Percentiles rank a stretch among this genome's conserved stretches.
Evolutionary conservation across 2,329 filamentous ascomycete species (phyloP).

Genomic region (Parascedosporium putredinis): DNA sequence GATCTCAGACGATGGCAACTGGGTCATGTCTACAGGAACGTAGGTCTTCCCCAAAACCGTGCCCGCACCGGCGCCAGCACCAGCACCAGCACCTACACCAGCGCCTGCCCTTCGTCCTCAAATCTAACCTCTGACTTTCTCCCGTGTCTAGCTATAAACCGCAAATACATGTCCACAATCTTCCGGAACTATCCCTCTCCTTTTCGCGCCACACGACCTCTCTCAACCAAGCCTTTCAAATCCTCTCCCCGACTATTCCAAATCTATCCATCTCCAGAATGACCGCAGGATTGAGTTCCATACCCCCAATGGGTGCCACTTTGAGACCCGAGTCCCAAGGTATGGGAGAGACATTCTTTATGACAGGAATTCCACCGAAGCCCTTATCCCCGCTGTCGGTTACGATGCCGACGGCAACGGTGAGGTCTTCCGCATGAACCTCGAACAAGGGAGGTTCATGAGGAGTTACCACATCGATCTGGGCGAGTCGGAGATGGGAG

Average conservation of each 20-base stretch:
- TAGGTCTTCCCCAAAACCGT: slow-evolving; percentile 29
- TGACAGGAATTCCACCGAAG: slow-evolving; percentile 71
- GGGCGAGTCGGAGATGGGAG: slow-evolving; percentile 49
- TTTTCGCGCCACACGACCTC: slow-evolving; percentile 86
- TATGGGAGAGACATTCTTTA: slow-evolving; percentile 89
- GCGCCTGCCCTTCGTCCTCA: too few relatives aligned
- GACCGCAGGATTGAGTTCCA: slow-evolving; percentile 92
- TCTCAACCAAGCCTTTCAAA: slow-evolving; percentile 80
- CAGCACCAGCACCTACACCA: too few relatives aligned
- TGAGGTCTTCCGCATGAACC: slow-evolving; percentile 85
- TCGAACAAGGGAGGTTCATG: slow-evolving; percentile 90
- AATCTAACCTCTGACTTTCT: not conserved
- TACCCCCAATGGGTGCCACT: slow-evolving; percentile 77
- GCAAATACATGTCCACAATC: slow-evolving; percentile 91
- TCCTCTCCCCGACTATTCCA: slow-evolving; percentile 89
- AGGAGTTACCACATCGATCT: slow-evolving; percentile 87
- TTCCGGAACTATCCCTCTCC: slow-evolving; percentile 87
- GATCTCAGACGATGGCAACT: slow-evolving; percentile 89
- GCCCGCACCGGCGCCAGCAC: too few relatives aligned
- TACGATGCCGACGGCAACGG: slow-evolving; percentile 77
- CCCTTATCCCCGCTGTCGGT: slow-evolving; percentile 77
- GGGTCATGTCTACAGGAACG: slow-evolving; percentile 88
- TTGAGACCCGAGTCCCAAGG: slow-evolving; percentile 77
- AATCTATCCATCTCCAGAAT: slow-evolving; percentile 85
- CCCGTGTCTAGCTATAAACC: slow-evolving; percentile 8